Conservation (phyloP, 768 basidiomycete genomes). For the Termitomyces sp. region DNA sequence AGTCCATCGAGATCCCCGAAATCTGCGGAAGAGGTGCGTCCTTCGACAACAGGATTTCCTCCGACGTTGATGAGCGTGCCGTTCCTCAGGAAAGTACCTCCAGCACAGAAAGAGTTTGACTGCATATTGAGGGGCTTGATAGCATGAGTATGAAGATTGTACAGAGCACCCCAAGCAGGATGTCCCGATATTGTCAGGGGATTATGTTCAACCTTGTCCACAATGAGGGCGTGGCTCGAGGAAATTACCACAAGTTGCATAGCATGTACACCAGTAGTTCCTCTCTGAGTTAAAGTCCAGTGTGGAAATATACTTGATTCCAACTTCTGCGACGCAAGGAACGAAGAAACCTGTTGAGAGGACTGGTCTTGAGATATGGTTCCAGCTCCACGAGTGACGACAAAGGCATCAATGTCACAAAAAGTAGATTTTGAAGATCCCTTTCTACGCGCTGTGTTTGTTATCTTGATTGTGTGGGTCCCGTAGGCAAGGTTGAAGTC, state of each 20-base stretch:
- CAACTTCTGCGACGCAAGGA: conserved; percentile 1
- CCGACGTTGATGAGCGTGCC: conserved; percentile 77
- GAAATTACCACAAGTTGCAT: conserved; percentile 76
- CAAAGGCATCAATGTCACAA: conserved; percentile 60
- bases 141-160: conserved; percentile 59
- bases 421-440: conserved; percentile 27
- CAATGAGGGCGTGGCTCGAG: conserved; percentile 58
- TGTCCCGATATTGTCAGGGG: conserved; percentile 68
- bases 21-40: conserved; percentile 59
- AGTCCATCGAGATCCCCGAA: conserved; percentile 74
- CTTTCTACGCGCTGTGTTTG: conserved; percentile 43
- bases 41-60: conserved; percentile 72
- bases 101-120: conserved; percentile 86
- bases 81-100: conserved; percentile 72
- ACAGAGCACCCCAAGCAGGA: conserved; percentile 78
- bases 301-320: conserved; percentile 1
- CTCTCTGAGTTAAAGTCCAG: conserved; percentile 62
- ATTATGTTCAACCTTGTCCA: conserved; percentile 88
- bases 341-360: conserved; percentile 1
- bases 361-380: neutral
- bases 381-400: conserved; percentile 46
- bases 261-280: conserved; percentile 70
- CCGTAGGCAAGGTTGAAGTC: conserved; percentile 43
- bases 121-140: conserved; percentile 57
- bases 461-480: conserved; percentile 59